Evolutionary conservation across 2,329 filamentous ascomycete species (phyloP), one percentile per base, ranked within the genome.

Genomic region (Cladophialophora bantiana): DNA sequence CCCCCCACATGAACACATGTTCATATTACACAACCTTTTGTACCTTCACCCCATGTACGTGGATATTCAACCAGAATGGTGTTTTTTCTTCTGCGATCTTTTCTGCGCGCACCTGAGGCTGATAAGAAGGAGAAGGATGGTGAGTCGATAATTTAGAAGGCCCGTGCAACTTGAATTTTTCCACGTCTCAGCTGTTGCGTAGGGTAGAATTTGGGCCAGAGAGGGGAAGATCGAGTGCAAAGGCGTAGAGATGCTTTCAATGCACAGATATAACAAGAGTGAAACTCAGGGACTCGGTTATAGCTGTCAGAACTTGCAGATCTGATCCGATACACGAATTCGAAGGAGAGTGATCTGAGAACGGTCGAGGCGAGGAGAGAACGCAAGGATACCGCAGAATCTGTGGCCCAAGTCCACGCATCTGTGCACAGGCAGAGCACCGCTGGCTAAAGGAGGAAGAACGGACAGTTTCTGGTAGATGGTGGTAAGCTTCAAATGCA

Each of bases 151-250:
- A 35, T 40, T 18, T 18, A 34, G 15, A 7, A 50, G 40, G 20
- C 26, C 20, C 34, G 57, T 59, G 57, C 31, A 36, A 50, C 57
- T 26, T 34, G n/a, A 50, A n/a, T 34, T n/a, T 12, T 18, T 18
- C 45, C 38, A 50, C 57, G 57, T 59, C 32, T 50, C 57, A 50
- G 57, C 57, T 59, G 57, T 20, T 59, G 57, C 50, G 57, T 34
- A 36, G 50, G 26, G 15, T 32, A 34, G 45, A 40, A 31, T 15
- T 45, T 50, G 0, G 32, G 18, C 31, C n/a, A 12, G n/a, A 26
- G 15, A 45, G 40, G 10, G 15, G 57, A 50, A 12, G 35, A 18
- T 4, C 7, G 40, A 34, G 57, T 48, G n/a, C 34, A 45, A 10
- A 50, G 40, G 40, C 42, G 42, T 50, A 50, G 13, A 50, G 40